phyloP scores from a whole-genome alignment of 2,329 filamentous ascomycete species.

The Scedosporium apiospermum region DNA sequence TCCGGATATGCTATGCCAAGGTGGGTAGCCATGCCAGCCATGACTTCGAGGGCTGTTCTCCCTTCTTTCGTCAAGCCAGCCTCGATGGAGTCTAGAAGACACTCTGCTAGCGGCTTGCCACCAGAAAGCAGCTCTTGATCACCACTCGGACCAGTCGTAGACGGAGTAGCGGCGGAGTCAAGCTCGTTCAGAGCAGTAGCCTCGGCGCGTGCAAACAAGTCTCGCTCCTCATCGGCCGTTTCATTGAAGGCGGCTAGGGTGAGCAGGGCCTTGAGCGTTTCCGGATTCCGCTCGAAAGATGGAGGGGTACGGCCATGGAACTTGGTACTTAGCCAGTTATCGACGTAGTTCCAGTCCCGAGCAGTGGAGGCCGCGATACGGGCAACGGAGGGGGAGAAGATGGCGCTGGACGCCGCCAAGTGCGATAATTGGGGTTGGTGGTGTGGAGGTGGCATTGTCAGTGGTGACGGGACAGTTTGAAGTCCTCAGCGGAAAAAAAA shows the following conservation, averaged over 20 bases:
- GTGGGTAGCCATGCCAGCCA: conserved; percentile 42
- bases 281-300: conserved; percentile 75
- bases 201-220: conserved; percentile 48
- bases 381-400: conserved; percentile 59
- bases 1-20: conserved; percentile 39
- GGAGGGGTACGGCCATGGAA: conserved; percentile 56
- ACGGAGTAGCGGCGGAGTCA: conserved; percentile 11
- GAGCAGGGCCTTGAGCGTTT: conserved; percentile 68
- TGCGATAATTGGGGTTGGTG: conserved; percentile 21
- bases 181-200: conserved; percentile 48
- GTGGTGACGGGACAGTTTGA: neutral
- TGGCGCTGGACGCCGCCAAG: conserved; percentile 34
- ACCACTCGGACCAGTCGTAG: neutral
- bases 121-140: neutral
- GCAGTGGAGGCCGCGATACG: conserved; percentile 72
- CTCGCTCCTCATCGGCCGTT: conserved; percentile 60
- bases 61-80: conserved; percentile 46
- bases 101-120: conserved; percentile 14
- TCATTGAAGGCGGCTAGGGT: conserved; percentile 70
- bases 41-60: conserved; percentile 42
- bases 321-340: conserved; percentile 69
- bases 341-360: conserved; percentile 85
- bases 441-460: neutral
- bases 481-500: no score
- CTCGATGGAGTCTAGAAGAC: conserved; percentile 44